Evolutionary conservation across 192 early-diverging fungal species (phyloP).

Genomic region (Oehlia diaphana): DNA sequence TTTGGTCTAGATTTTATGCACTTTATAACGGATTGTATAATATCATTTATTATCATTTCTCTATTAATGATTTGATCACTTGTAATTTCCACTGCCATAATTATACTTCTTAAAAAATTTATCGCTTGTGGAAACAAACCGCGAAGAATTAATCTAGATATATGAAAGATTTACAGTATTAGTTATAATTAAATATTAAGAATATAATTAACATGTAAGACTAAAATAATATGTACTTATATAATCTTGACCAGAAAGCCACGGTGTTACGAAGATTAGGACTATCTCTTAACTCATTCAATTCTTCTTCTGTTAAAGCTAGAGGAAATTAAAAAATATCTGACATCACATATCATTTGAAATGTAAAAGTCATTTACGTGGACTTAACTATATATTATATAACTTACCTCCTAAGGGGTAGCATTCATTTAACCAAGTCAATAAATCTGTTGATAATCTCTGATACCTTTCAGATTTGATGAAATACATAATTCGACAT

Average conservation of each 20-base stretch:
- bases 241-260: background rate
- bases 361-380: background rate
- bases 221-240: background rate
- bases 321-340: background rate
- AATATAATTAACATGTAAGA: background rate
- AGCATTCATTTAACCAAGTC: slow-evolving; percentile 7
- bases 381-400: background rate
- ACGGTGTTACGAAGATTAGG: background rate
- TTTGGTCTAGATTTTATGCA: background rate
- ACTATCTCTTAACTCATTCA: background rate
- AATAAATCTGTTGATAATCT: background rate
- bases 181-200: background rate
- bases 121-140: background rate
- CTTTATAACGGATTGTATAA: background rate
- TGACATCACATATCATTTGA: background rate
- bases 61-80: background rate
- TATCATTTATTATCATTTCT: background rate
- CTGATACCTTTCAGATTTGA: background rate
- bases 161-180: background rate
- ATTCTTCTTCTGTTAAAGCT: slow-evolving; percentile 11
- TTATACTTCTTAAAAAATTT: background rate
- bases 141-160: background rate
- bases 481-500: slow-evolving; percentile 14
- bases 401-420: background rate
- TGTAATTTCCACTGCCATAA: background rate